phyloP scores from a whole-genome alignment of 2,329 filamentous ascomycete genomes.

The Pyricularia grisea region DNA sequence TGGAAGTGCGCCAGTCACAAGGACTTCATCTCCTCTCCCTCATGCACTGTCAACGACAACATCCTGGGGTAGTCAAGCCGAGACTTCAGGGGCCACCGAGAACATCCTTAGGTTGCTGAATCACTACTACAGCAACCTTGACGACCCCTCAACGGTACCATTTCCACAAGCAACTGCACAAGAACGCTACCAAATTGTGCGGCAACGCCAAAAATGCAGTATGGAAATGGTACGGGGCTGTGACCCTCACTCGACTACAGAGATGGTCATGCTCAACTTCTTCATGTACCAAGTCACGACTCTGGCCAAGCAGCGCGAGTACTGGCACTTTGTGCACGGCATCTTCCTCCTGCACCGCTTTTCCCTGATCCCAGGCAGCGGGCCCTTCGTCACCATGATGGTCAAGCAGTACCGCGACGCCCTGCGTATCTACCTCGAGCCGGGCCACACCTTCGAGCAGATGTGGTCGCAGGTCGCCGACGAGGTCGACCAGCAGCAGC shows the following conservation, averaged over 20 bases:
- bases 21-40: background rate
- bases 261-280: background rate
- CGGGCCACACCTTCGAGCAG: background rate
- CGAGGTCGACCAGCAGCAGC: background rate
- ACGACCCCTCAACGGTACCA: background rate
- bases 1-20: background rate
- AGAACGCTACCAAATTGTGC: background rate
- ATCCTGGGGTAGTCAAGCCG: background rate
- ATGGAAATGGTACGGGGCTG: background rate
- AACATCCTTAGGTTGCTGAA: background rate
- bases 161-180: background rate
- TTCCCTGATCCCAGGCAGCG: background rate
- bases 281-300: background rate
- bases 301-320: slow-evolving; percentile 2
- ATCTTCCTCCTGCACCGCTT: background rate
- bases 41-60: background rate
- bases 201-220: background rate
- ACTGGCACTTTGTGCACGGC: background rate
- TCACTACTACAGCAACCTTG: background rate
- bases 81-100: background rate
- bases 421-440: background rate
- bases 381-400: background rate
- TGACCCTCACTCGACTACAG: background rate
- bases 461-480: background rate
- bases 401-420: background rate